Base-by-base conservation (phyloP, 2,329 filamentous ascomycete species). In the Sphaerulina populicola region DNA sequence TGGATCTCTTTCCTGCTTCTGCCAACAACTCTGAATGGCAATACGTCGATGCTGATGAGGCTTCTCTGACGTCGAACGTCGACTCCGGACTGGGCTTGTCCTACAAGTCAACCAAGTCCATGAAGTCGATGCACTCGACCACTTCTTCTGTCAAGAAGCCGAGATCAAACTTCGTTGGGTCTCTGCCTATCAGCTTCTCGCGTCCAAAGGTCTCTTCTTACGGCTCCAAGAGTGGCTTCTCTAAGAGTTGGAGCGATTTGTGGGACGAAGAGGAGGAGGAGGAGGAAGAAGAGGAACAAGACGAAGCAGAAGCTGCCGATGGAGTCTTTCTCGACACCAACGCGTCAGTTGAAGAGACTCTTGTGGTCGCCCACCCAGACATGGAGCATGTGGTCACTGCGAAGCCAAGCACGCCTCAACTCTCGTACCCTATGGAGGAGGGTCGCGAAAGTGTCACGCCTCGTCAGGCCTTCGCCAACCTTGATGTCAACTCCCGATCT, bases 231-330 rank as follows among this genome's bases (percentile, higher is more conserved):
- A 62, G 51, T 49, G 75, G 79, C 43, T 87, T 94, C 43, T 95
- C 93, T 51, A 97, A 97, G 83, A 97, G 93, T 75, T 98, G 93
- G 93, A 95, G 90, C 64, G 93, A 98, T 68, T 82, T 97, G 69
- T 96, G 89, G 85, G 91, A 97, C 53, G 91, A 97, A 68, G 91
- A 97, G 48, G 89, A 93, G 64, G 68, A 86, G 57, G 79, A 86
- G 64, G 65, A 27, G 23, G 23, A 27, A 27, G 23, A 27, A 35
- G 31, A 35, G 8, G 31, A 35, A n/a, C 5, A 35, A 35, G 31
- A 33, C 85, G 56, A 80, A 86, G 60, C 75, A 77, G 33, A 79
- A 84, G 56, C 63, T 15, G 57, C 63, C 21, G 58, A 62, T n/a
- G 77, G 77, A 55, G 48, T 41, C 39, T 47, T 52, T 37, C 11